Percentiles rank a stretch among this genome's conserved stretches.
phyloP scores from a whole-genome alignment of 495 filamentous ascomycete genomes.

The Neurospora tetraspora region DNA sequence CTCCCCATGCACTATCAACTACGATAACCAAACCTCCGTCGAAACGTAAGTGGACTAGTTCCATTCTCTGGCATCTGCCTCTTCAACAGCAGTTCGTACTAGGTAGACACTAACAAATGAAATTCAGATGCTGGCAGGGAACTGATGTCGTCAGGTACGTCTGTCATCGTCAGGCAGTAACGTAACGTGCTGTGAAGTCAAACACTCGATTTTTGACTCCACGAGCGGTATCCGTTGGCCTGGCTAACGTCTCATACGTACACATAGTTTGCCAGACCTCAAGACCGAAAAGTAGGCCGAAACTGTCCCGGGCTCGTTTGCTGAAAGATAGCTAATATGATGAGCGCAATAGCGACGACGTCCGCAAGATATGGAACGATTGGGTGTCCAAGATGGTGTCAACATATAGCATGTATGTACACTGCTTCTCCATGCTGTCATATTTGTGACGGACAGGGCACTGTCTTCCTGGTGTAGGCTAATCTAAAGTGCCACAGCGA shows the following conservation, averaged over 20 bases:
- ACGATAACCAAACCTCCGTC: conserved; percentile 41
- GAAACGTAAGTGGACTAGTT: conserved; percentile 24
- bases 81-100: conserved; percentile 7
- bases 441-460: background rate
- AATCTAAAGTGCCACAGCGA: conserved; percentile 29
- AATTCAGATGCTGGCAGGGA: conserved; percentile 52
- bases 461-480: background rate
- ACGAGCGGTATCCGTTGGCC: background rate
- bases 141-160: conserved; percentile 41
- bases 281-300: conserved; percentile 43
- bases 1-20: conserved; percentile 55
- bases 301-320: background rate
- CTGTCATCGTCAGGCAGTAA: background rate
- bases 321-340: background rate
- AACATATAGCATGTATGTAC: conserved; percentile 51
- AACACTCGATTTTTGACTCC: background rate
- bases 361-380: conserved; percentile 48
- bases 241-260: background rate
- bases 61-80: conserved; percentile 15
- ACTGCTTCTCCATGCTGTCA: background rate
- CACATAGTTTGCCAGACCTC: conserved; percentile 51
- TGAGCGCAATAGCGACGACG: conserved; percentile 17
- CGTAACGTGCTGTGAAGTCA: background rate
- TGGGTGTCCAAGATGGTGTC: conserved; percentile 58
- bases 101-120: conserved; percentile 13